phyloP scores from a whole-genome alignment of 208 protist species.

The Crithidia fasciculata region DNA sequence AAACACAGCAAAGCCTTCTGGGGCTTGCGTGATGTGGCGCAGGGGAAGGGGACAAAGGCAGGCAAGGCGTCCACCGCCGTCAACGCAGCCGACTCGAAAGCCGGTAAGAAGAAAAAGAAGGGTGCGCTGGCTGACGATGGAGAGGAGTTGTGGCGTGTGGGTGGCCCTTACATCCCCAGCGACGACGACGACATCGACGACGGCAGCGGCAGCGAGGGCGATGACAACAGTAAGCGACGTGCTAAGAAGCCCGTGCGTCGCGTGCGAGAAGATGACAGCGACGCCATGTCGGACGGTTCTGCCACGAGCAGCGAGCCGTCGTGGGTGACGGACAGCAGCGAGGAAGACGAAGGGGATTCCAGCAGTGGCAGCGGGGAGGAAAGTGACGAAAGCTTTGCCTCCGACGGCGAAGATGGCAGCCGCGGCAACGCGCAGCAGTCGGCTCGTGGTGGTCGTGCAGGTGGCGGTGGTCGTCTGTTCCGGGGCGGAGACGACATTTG shows the following conservation, averaged over 20 bases:
- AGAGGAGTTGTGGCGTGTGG: constrained; percentile 24
- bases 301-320: constrained; percentile 63
- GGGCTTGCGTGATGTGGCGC: constrained; percentile 63
- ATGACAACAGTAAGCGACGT: neutral
- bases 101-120: constrained; percentile 16
- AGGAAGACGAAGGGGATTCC: constrained; percentile 18
- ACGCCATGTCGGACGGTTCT: constrained; percentile 13
- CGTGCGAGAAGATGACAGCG: constrained; percentile 4
- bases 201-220: neutral
- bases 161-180: constrained; percentile 14
- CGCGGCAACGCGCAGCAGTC: neutral
- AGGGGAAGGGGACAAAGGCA: constrained; percentile 38
- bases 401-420: neutral
- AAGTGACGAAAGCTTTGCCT: neutral
- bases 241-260: no score
- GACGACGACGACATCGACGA: neutral
- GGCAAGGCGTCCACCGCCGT: neutral
- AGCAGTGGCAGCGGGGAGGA: constrained; percentile 1
- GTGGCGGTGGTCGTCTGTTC: constrained; percentile 48
- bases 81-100: neutral
- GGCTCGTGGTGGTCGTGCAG: no score
- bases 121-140: neutral
- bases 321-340: constrained; percentile 55
- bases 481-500: constrained; percentile 57
- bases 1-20: constrained; percentile 58